Conservation (phyloP, 441 rosid genomes). For the Biscutella auriculata region DNA sequence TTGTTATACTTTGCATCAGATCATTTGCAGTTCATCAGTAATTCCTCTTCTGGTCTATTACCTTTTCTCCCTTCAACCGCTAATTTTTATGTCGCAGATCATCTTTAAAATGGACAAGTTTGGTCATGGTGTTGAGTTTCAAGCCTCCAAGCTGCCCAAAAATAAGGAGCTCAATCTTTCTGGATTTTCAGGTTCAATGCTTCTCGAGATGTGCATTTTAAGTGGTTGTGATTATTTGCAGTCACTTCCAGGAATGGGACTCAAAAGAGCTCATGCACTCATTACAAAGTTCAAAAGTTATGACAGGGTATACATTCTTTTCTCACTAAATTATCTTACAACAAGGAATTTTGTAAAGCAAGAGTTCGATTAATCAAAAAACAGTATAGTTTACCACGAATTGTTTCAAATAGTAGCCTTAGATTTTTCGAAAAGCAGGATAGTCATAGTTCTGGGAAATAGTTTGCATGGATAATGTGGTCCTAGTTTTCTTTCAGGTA, state of each 20-base stretch:
- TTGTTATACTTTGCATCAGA: neutral
- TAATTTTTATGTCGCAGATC: conserved; percentile 31
- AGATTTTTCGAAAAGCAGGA: neutral
- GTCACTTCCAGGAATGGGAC: conserved; percentile 91
- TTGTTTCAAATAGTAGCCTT: neutral
- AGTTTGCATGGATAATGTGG: neutral
- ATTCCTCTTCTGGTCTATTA: neutral
- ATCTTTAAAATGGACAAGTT: conserved; percentile 94
- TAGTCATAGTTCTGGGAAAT: neutral
- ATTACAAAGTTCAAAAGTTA: conserved; percentile 64
- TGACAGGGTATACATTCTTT: conserved; percentile 44
- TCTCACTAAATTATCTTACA: neutral
- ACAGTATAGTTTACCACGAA: neutral
- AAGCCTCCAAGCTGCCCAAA: conserved; percentile 46
- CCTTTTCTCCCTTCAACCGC: neutral
- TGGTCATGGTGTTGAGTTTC: conserved; percentile 87
- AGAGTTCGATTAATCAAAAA: neutral
- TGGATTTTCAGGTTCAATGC: conserved; percentile 74
- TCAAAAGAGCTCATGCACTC: conserved; percentile 86
- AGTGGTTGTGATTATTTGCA: conserved; percentile 97
- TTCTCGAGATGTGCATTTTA: conserved; percentile 94
- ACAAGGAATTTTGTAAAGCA: neutral
- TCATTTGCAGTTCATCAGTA: neutral
- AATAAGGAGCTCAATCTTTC: conserved; percentile 59
- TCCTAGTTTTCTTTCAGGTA: conserved; percentile 34